phyloP scores from a whole-genome alignment of 2,329 filamentous ascomycete species.

The Monilinia polystroma region DNA sequence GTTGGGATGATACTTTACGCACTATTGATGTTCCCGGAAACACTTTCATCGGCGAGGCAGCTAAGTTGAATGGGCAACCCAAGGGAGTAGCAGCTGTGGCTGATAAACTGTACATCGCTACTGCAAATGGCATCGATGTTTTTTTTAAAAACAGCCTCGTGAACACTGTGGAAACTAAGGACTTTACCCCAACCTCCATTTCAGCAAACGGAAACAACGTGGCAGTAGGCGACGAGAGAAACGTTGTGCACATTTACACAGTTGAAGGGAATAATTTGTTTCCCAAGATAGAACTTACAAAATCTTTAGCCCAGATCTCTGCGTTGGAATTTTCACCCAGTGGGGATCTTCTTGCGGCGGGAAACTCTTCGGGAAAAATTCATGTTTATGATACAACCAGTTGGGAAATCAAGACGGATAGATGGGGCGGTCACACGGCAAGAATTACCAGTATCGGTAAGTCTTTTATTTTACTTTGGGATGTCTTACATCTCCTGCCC shows the following conservation, averaged over 20 bases:
- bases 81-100: constrained; percentile 65
- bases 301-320: constrained; percentile 71
- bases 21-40: constrained; percentile 71
- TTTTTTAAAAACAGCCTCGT: constrained; percentile 61
- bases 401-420: constrained; percentile 75
- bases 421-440: constrained; percentile 71
- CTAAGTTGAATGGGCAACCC: constrained; percentile 75
- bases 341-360: constrained; percentile 76
- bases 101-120: constrained; percentile 50
- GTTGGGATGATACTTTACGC: constrained; percentile 90
- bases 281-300: constrained; percentile 51
- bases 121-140: constrained; percentile 57
- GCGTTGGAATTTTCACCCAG: constrained; percentile 78
- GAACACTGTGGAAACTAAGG: constrained; percentile 55
- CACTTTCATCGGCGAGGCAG: constrained; percentile 68
- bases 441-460: constrained; percentile 58
- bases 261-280: constrained; percentile 57
- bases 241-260: constrained; percentile 72
- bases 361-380: constrained; percentile 84
- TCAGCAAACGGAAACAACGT: constrained; percentile 66
- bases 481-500: background rate
- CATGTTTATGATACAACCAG: constrained; percentile 68
- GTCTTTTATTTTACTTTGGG: background rate
- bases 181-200: constrained; percentile 67
- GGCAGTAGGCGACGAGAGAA: constrained; percentile 74